phyloP scores from a whole-genome alignment of 306 rosid species.

The cucumber (Cucumis sativus) region DNA sequence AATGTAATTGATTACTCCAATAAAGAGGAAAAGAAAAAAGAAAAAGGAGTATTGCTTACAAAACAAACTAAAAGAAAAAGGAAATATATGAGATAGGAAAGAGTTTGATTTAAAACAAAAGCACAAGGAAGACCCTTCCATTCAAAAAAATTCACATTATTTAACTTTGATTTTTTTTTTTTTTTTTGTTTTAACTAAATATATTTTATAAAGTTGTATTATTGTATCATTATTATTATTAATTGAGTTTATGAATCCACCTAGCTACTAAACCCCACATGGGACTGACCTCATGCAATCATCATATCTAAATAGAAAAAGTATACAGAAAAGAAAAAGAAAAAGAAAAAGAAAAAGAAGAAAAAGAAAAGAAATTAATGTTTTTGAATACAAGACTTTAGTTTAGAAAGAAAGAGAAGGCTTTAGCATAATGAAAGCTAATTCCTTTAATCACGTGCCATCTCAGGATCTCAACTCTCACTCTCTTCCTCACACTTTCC shows the following conservation, averaged over 20 bases:
- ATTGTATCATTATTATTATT: not conserved
- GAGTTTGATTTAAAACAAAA: too few relatives aligned
- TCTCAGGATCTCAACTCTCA: conserved; percentile 21
- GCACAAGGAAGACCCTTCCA: too few relatives aligned
- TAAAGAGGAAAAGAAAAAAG: too few relatives aligned
- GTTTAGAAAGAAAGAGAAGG: not conserved
- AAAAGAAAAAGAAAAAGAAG: not conserved
- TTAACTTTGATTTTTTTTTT: too few relatives aligned
- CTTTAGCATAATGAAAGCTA: not conserved
- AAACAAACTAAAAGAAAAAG: too few relatives aligned
- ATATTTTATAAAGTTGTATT: not conserved
- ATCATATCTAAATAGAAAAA: conserved; percentile 20
- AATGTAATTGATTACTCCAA: too few relatives aligned
- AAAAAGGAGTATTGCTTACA: too few relatives aligned
- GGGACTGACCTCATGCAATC: conserved; percentile 37
- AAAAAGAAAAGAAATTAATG: not conserved
- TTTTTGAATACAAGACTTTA: not conserved
- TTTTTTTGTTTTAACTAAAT: too few relatives aligned
- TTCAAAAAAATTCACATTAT: too few relatives aligned
- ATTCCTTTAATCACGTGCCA: conserved; percentile 39
- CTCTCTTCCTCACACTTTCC: not conserved
- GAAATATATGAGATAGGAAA: too few relatives aligned
- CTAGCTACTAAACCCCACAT: conserved; percentile 20
- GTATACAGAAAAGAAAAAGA: not conserved
- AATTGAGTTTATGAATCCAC: not conserved